These are phyloP conservation scores for Mycena sanguinolenta DNA, from an alignment of 768 basidiomycete genomes.

Conservation along the genomic window DNA sequence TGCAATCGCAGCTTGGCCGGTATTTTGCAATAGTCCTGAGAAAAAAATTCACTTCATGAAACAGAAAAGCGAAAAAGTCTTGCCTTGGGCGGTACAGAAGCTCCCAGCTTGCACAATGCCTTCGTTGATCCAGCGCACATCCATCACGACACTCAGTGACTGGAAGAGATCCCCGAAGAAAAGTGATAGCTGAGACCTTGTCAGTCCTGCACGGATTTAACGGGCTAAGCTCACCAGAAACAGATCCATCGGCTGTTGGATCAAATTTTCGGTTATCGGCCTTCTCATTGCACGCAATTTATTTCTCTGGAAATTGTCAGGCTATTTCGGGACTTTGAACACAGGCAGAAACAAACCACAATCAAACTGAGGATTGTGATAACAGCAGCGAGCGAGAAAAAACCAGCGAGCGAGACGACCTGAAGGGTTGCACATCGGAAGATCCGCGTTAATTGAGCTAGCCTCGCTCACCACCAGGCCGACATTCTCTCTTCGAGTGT, in stretches of 20 bases:
- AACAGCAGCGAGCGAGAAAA: constrained; percentile 6
- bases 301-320: neutral
- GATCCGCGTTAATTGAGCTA: neutral
- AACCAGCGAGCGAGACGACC: constrained; percentile 9
- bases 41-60: neutral
- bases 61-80: neutral
- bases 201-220: no score
- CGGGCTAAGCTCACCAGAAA: no score
- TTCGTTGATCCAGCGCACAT: constrained; percentile 23
- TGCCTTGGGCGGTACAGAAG: constrained; percentile 29
- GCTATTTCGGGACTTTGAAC: neutral
- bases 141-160: constrained; percentile 22
- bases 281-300: neutral
- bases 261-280: neutral
- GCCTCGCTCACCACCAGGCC: constrained; percentile 10
- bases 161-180: no score
- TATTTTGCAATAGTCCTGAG: constrained; percentile 16
- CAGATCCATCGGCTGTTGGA: constrained; percentile 15
- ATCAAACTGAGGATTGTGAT: constrained; percentile 5
- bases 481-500: constrained; percentile 23
- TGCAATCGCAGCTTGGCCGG: constrained; percentile 20
- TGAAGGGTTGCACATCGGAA: neutral
- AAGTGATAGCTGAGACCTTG: no score
- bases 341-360: constrained; percentile 1
- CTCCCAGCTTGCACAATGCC: constrained; percentile 12